These are phyloP conservation scores for Phaeoacremonium minimum DNA, from an alignment of 2,329 filamentous ascomycete genomes.

Conservation along the genomic window DNA sequence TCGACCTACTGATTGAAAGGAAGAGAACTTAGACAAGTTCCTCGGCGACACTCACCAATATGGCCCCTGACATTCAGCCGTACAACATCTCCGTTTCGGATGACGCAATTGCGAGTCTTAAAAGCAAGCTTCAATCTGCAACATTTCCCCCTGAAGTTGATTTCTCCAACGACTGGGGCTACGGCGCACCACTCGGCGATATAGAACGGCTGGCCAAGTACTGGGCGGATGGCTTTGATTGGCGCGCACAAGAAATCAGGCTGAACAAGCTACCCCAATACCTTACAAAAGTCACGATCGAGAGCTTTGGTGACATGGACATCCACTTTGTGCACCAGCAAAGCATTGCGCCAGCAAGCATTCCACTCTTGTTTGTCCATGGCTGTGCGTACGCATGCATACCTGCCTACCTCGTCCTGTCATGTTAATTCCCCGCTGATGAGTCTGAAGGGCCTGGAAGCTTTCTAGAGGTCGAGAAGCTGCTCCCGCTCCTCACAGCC, in stretches of 20 bases:
- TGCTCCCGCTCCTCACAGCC: slow-evolving; percentile 27
- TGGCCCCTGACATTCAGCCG: no score
- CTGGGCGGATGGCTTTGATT: slow-evolving; percentile 57
- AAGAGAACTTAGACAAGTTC: no score
- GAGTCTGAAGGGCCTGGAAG: slow-evolving; percentile 33
- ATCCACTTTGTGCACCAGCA: slow-evolving; percentile 62
- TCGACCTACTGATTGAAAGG: no score
- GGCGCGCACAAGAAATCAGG: slow-evolving; percentile 52
- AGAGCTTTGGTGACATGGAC: slow-evolving; percentile 54
- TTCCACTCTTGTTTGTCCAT: slow-evolving; percentile 35
- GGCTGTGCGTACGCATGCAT: no score
- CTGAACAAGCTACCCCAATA: slow-evolving; percentile 61
- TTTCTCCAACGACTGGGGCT: slow-evolving; percentile 38
- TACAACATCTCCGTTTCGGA: slow-evolving; percentile 29
- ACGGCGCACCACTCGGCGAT: slow-evolving; percentile 56
- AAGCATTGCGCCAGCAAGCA: slow-evolving; percentile 17
- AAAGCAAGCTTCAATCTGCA: slow-evolving; percentile 5
- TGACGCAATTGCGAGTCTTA: slow-evolving; percentile 16
- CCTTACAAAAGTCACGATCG: slow-evolving; percentile 44
- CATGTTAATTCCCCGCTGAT: no score
- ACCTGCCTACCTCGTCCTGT: no score
- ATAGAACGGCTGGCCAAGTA: slow-evolving; percentile 52
- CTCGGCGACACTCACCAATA: no score
- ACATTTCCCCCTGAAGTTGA: slow-evolving; percentile 51
- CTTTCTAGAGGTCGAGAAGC: slow-evolving; percentile 29